Base-by-base conservation (phyloP, 495 filamentous ascomycete genomes). In the Podospora anserina region DNA sequence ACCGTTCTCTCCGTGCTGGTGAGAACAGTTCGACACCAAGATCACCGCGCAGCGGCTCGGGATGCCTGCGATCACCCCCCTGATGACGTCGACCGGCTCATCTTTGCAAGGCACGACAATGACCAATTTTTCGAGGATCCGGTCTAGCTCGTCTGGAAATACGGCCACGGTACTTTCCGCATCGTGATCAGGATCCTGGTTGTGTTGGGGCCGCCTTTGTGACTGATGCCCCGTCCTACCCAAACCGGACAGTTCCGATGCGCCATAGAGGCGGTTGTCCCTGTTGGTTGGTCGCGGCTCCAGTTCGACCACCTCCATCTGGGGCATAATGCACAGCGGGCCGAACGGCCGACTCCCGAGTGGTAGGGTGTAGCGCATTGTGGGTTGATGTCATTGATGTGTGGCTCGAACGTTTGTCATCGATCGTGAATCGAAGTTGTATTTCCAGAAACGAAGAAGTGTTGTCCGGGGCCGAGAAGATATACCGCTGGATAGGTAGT, bases 31-130 rank as follows among this genome's bases (percentile, higher is more conserved):
- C n/a, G 73, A 75, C 32, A 77, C 73, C 6, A 78, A 60, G 19
- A 77, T 63, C 26, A 76, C 68, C 11, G 71, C 28, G 61, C 75
- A 77, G 13, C 53, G 23, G 3, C 63, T 20, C 0, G 76, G 76
- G 7, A 78, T 77, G 13, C 70, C 71, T 0, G 54, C 32, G 28
- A 77, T 57, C 9, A 77, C 75, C 60, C 62, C 65, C 28, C 56
- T 18, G 59, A 78, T 68, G 9, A 66, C 65, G 4, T 34, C 27
- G 4, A 68, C 49, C 4, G 55, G 19, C 39, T 78, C 76, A 60
- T 76, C 67, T 26, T 73, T 78, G 75, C 73, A 75, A 1, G 76
- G 76, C 0, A 78, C 71, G 9, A 78, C 68, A 26, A 78, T 71
- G 58, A 67, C 70, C 71, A 70, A 76, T 26, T 70, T 23, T 30